Base-by-base conservation (phyloP, 2,329 filamentous ascomycete genomes). In the Apiospora sp. region DNA sequence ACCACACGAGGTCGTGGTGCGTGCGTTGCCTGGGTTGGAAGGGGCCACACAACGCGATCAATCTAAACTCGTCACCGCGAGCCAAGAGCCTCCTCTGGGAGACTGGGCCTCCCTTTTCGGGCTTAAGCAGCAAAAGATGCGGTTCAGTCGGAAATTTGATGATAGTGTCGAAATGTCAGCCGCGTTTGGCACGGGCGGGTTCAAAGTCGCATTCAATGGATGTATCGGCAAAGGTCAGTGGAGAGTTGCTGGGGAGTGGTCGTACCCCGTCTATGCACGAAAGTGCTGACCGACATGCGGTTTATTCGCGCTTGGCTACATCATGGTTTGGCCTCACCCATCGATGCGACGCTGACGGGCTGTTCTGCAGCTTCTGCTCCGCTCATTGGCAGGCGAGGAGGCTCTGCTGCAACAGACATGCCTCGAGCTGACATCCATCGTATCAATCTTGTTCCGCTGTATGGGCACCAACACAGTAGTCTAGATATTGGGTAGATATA, bases 131-230 rank as follows among this genome's bases (percentile, higher is more conserved):
- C 14, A 3, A 19, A 30, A 61, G 27, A 61, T 37, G 30, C 54
- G 54, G 54, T 61, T 30, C 54, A 19, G 27, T 61, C 54, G 54
- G 54, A 61, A 61, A 61, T 61, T 61, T 61, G 54, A 61, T 61
- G 54, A 61, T 61, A 61, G 54, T 37, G 30, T 34, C 27, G 19
- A 19, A 61, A 19, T 58, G 19, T 6, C 51, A 34, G 27, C 51
- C 51, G 51, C 14, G 51, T 58, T 58, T 30, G 51, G 51, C 27
- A 58, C 54, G 13, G 54, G 54, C 30, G 30, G 54, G 3, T 30
- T 30, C 7, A 61, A 19, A 19, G 51, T 58, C 16, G 51, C 34
- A 61, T 37, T 37, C 30, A 30, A 22, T 61, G 54, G 58, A 41
- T 64, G 34, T 22, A 37, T 37, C 58, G 58, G 58, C 58, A 64